Base-by-base conservation (phyloP, 257 asterid genomes). In the Fraxinus pennsylvanica region DNA sequence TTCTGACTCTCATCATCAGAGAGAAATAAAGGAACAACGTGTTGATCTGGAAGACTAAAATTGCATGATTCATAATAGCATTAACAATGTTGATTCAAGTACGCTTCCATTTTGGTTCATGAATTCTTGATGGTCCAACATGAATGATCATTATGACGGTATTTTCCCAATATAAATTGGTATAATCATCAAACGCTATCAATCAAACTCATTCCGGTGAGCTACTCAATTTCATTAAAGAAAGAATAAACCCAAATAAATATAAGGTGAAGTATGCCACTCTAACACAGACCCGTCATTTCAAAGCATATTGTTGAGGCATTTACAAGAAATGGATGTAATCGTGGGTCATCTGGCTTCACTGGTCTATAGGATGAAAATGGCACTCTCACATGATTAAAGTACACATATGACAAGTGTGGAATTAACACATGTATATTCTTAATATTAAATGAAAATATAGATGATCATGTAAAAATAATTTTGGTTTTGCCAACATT, bases 291-390 rank as follows among this genome's bases (percentile, higher is more conserved):
- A 91, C 98, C 99, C 90, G 96, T 74, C 96, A 85, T 86, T 97
- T 95, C 98, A 81, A 95, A 95, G 29, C 98, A 96, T 73, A 93
- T 91, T 61, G 92, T 91, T 88, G 93, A 85, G 66, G 98, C 88
- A 80, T 95, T 98, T 57, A 90, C 97, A 82, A 93, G 98, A 75
- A 91, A 95, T 14, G 98, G 98, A 90, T 95, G 98, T 82, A 95
- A 75, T n/a, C 94, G 97, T 1, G 98, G 98, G 82, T 94, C 98
- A 35, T 90, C 94, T 3, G 97, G 98, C 50, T 80, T 92, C 84
- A 91, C 97, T 1, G 97, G 91, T 68, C 99, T 90, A 82, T 92
- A 95, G 15, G 92, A 82, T 41, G 98, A 95, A 91, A 95, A 91
- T 13, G 99, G 97, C 61, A 95, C 94, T 85, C 99, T 91, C 73